Conservation (phyloP, 2,329 filamentous ascomycete species). For the Sphaerulina vaccinii region DNA sequence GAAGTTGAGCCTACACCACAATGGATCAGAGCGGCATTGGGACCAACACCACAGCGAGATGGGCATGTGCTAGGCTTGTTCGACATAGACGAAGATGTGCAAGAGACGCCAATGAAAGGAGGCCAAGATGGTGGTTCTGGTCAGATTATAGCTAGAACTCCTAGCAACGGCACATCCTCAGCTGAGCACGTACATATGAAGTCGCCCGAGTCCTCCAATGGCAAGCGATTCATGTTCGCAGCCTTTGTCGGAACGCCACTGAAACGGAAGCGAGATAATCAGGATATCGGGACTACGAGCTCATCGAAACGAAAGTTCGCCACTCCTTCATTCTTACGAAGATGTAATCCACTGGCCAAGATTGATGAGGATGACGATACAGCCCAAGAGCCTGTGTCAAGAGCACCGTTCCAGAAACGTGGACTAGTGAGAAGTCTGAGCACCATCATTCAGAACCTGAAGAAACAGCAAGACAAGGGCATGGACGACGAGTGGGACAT, state of each 20-base stretch:
- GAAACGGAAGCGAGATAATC: conserved; percentile 47
- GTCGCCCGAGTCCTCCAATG: conserved; percentile 54
- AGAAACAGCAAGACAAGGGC: conserved; percentile 67
- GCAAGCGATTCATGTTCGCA: conserved; percentile 61
- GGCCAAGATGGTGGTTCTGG: conserved; percentile 13
- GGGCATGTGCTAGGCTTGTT: conserved; percentile 76
- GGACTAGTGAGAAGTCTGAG: conserved; percentile 67
- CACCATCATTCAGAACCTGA: conserved; percentile 68
- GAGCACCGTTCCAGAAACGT: conserved; percentile 44
- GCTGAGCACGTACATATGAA: conserved; percentile 28
- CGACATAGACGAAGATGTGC: conserved; percentile 55
- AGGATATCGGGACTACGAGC: conserved; percentile 34
- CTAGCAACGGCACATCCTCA: conserved; percentile 35
- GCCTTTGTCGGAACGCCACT: conserved; percentile 63
- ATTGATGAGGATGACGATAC: conserved; percentile 58
- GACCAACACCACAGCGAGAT: conserved; percentile 77
- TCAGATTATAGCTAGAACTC: conserved; percentile 41
- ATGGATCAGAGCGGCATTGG: conserved; percentile 47
- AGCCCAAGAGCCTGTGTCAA: conserved; percentile 11
- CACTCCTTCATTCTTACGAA: conserved; percentile 69
- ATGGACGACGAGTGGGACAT: conserved; percentile 73
- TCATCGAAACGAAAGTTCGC: conserved; percentile 48
- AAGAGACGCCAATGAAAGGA: conserved; percentile 24
- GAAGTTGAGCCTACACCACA: conserved; percentile 35
- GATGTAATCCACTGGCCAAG: conserved; percentile 49